Conservation (phyloP, 169 alveolate species). For the Plasmodium vivax region DNA sequence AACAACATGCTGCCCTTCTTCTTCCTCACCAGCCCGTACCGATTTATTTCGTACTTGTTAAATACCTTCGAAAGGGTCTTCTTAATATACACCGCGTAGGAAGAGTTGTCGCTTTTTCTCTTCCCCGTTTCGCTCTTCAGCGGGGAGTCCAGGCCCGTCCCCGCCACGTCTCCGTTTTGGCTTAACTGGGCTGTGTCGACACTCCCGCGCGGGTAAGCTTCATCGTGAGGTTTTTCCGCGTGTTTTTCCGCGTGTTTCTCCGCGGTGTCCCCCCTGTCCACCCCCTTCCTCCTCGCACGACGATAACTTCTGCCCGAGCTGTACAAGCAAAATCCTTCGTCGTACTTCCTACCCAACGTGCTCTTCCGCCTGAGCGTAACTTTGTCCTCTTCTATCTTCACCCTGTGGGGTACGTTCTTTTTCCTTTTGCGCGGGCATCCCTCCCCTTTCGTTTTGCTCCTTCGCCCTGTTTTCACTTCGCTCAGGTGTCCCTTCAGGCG, state of each 20-base stretch:
- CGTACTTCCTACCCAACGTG: neutral
- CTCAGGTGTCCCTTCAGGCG: neutral
- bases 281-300: neutral
- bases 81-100: slow-evolving; percentile 13
- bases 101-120: neutral
- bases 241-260: neutral
- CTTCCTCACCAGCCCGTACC: neutral
- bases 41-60: neutral
- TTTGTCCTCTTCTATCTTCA: neutral
- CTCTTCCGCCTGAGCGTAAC: neutral
- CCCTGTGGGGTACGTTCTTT: neutral
- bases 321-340: neutral
- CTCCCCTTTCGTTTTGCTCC: neutral
- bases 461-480: neutral
- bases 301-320: neutral
- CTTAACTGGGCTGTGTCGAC: neutral
- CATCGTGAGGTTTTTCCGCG: neutral
- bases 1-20: neutral
- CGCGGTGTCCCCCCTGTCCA: neutral
- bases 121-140: neutral
- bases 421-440: neutral
- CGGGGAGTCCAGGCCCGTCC: neutral
- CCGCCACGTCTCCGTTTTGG: neutral
- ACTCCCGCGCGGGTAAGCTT: neutral
- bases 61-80: slow-evolving; percentile 30